A percentile compares a stretch with the other conserved stretches of the same genome.
Evolutionary conservation across 169 alveolate species (phyloP).

Genomic region (Theileria equi): DNA sequence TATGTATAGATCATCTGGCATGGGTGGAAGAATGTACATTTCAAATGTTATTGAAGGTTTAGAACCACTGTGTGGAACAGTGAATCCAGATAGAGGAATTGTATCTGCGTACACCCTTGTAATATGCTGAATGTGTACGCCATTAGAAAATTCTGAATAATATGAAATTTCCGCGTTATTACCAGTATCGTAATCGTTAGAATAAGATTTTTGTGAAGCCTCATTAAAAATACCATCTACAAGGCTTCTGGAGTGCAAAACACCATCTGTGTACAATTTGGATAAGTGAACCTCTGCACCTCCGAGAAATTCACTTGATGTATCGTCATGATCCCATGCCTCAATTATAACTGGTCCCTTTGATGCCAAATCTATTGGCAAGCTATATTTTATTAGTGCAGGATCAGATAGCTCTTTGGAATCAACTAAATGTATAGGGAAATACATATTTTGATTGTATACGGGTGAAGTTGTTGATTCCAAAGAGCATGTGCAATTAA

Average conservation of each 20-base stretch:
- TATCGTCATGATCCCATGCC: conserved; percentile 80
- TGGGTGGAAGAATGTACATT: conserved; percentile 74
- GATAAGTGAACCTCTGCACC: conserved; percentile 75
- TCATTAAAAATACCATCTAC: conserved; percentile 64
- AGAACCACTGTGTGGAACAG: conserved; percentile 58
- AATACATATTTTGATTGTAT: conserved; percentile 80
- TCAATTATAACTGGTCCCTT: conserved; percentile 82
- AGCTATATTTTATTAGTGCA: conserved; percentile 69
- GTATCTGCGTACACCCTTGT: conserved; percentile 40
- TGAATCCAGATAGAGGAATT: conserved; percentile 42
- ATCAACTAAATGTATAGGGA: conserved; percentile 82
- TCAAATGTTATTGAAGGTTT: conserved; percentile 71
- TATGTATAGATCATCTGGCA: conserved; percentile 67
- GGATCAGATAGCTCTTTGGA: conserved; percentile 72
- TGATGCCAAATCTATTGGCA: conserved; percentile 80
- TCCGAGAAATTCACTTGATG: conserved; percentile 78
- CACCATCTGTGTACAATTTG: conserved; percentile 70
- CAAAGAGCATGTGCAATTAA: conserved; percentile 67
- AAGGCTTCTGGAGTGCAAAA: conserved; percentile 54
- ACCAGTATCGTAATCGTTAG: neutral
- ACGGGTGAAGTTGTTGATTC: conserved; percentile 73
- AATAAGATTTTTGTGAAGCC: conserved; percentile 6
- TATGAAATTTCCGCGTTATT: conserved; percentile 4
- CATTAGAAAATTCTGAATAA: conserved; percentile 61
- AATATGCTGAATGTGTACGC: conserved; percentile 34